phyloP scores from a whole-genome alignment of 805 yeast genomes.

The Zygoascus ofunaensis region DNA sequence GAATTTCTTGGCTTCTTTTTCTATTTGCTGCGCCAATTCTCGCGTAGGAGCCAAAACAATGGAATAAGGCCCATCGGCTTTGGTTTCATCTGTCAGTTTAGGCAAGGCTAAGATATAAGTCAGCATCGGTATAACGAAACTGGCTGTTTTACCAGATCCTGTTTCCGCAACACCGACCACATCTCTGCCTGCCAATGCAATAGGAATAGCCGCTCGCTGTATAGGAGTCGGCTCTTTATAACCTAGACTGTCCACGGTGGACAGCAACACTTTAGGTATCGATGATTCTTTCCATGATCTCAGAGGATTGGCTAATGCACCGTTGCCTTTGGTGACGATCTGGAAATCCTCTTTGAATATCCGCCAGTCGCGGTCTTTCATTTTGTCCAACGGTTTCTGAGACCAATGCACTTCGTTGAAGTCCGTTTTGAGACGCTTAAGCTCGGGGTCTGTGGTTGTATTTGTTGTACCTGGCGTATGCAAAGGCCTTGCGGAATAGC shows the following conservation, averaged over 20 bases:
- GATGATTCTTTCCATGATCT: slow-evolving; percentile 63
- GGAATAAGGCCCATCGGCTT: slow-evolving; percentile 59
- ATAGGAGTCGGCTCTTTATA: slow-evolving; percentile 77
- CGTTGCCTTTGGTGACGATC: slow-evolving; percentile 46
- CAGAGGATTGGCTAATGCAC: slow-evolving; percentile 45
- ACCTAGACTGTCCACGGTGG: slow-evolving; percentile 26
- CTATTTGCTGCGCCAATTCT: slow-evolving; percentile 85
- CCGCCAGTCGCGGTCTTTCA: slow-evolving; percentile 87
- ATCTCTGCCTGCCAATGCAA: slow-evolving; percentile 51
- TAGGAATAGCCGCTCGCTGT: slow-evolving; percentile 81
- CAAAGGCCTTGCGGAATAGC: background rate
- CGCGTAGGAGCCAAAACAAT: slow-evolving; percentile 85
- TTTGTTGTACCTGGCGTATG: background rate
- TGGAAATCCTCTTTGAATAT: slow-evolving; percentile 69
- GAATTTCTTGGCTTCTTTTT: slow-evolving; percentile 51
- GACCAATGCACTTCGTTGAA: slow-evolving; percentile 50
- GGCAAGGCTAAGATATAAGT: slow-evolving; percentile 43
- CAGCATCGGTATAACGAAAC: slow-evolving; percentile 68
- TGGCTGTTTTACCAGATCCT: slow-evolving; percentile 90
- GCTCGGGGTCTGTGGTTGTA: slow-evolving; percentile 17
- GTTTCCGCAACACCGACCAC: slow-evolving; percentile 90
- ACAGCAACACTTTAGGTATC: slow-evolving; percentile 37
- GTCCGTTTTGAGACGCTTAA: slow-evolving; percentile 9
- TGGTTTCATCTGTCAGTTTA: slow-evolving; percentile 37
- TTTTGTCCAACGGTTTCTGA: slow-evolving; percentile 48